Evolutionary conservation across 768 basidiomycete species (phyloP), one percentile per base, ranked within the genome.

Genomic region (Trametes maxima): DNA sequence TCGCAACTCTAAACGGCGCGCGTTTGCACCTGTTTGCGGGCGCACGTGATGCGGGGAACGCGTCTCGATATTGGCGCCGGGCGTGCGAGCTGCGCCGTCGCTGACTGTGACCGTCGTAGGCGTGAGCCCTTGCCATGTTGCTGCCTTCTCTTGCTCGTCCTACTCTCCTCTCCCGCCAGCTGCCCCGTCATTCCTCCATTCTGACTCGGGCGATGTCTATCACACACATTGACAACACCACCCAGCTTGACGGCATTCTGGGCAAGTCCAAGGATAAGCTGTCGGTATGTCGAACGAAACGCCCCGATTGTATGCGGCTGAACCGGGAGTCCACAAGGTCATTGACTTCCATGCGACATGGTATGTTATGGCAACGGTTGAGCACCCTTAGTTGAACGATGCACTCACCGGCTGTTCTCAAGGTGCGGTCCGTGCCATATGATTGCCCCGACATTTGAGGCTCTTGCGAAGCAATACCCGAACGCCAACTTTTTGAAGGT

Each of bases 351-450:
- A 92, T 72, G 92, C 92, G 57, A 82, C 86, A 62, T 94, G 92
- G 92, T 90, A 65, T 65, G 75, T 36, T 33, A 21, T 46, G 13
- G 5, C 45, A 10, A 10, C 8, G 5, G n/a, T 5, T 13, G 12
- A 1, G 8, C 2, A 8, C 24, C 10, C 5, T 21, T 22, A 44
- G 17, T 3, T n/a, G 24, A 21, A 46, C 12, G n/a, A 8, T 22
- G 21, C 10, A 21, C 46, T 54, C 55, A 53, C 64, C 70, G 46
- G 65, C 59, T 33, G 44, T 58, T 16, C 46, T 40, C 42, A 65
- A 92, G 91, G 92, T 94, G 92, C 80, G 87, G 89, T 1, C 92
- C 92, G 37, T 94, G 92, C 70, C 90, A 91, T 73, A 80, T 80
- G 43, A 94, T 94, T 64, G 92, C 91, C 3, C 92, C 93, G 1